phyloP scores from a whole-genome alignment of 116 monocot species.

The Papilionanthe hybrid region DNA sequence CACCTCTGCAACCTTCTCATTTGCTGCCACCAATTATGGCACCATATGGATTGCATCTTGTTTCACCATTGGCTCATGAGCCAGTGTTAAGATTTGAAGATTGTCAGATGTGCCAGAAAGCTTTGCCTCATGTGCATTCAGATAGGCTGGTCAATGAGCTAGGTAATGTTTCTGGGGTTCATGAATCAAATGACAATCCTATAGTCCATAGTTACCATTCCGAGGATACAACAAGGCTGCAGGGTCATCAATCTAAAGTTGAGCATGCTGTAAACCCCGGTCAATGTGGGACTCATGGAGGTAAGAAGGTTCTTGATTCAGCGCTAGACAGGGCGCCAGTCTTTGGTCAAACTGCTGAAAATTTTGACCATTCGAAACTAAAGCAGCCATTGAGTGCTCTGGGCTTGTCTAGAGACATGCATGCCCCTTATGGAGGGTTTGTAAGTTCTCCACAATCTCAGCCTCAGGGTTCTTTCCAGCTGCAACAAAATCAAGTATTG shows the following conservation, averaged over 20 bases:
- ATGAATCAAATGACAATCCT: constrained; percentile 1
- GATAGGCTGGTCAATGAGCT: constrained; percentile 39
- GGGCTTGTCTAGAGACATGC: constrained; percentile 23
- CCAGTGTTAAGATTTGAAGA: constrained; percentile 42
- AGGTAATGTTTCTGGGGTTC: constrained; percentile 15
- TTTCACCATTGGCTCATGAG: constrained; percentile 11
- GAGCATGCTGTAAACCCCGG: background rate
- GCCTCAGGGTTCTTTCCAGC: constrained; percentile 11
- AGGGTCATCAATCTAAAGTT: constrained; percentile 10
- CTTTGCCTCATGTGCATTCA: constrained; percentile 69
- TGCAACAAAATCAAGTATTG: background rate
- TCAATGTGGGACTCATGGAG: background rate
- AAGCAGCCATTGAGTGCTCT: constrained; percentile 5
- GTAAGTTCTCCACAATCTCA: constrained; percentile 15
- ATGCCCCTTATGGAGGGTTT: constrained; percentile 23
- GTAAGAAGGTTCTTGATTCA: constrained; percentile 10
- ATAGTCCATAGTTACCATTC: constrained; percentile 42
- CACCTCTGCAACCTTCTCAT: constrained; percentile 40
- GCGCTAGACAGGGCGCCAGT: constrained; percentile 8
- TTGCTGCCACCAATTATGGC: constrained; percentile 48
- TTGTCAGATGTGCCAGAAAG: constrained; percentile 63
- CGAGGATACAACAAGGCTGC: constrained; percentile 25
- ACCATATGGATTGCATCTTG: constrained; percentile 19
- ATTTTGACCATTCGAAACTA: constrained; percentile 20
- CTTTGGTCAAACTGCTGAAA: constrained; percentile 20